Percentiles rank a stretch among this genome's conserved stretches.
Conservation (phyloP, 257 asterid species). For the Nyctanthes arbortristis region DNA sequence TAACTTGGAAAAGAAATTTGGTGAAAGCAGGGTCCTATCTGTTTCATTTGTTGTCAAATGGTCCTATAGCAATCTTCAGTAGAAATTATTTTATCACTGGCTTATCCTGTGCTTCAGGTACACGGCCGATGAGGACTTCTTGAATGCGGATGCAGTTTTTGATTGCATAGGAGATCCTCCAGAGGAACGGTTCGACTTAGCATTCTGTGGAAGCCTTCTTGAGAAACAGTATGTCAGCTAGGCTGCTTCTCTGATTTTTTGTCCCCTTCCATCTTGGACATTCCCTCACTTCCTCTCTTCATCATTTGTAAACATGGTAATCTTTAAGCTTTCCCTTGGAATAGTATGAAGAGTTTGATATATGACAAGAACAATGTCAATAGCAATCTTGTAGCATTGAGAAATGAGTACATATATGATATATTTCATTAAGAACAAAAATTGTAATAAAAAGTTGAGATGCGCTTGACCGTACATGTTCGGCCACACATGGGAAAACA, state of each 20-base stretch:
- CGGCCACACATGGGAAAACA: no score
- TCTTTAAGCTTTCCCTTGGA: not conserved
- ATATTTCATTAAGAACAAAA: not conserved
- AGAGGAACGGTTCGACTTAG: constrained; percentile 82
- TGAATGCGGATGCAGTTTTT: constrained; percentile 91
- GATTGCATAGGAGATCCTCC: constrained; percentile 98
- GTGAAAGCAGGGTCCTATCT: not conserved
- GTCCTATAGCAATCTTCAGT: no score
- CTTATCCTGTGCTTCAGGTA: constrained; percentile 42
- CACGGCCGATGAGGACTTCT: constrained; percentile 86
- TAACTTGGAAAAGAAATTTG: not conserved
- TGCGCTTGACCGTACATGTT: not conserved
- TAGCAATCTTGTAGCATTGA: not conserved
- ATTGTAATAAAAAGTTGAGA: not conserved
- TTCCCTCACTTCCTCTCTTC: not conserved
- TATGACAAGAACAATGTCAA: constrained; percentile 1
- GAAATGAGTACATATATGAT: not conserved
- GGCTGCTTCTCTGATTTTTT: constrained; percentile 11
- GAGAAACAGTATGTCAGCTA: constrained; percentile 69
- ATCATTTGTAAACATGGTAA: not conserved
- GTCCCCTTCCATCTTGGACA: not conserved
- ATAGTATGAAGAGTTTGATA: not conserved
- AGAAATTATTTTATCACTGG: not conserved
- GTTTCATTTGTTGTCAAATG: not conserved
- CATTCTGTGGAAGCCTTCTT: constrained; percentile 80